Conservation (phyloP, 1,139 yeast genomes). For the Hansenula lynferdii region DNA sequence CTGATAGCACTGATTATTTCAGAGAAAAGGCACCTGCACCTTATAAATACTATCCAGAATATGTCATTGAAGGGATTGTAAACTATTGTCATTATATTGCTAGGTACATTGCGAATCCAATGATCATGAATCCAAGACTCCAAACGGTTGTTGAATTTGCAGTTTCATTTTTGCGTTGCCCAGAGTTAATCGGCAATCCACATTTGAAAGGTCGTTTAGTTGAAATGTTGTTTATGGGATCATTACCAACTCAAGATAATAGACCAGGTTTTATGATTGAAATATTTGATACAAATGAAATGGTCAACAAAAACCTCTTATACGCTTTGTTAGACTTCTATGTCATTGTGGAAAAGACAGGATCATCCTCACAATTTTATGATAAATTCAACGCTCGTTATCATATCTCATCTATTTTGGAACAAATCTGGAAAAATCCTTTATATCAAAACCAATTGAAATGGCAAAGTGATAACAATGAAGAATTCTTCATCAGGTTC, state of each 20-base stretch:
- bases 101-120: slow-evolving; percentile 54
- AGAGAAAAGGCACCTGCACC: slow-evolving; percentile 66
- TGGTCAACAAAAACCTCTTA: slow-evolving; percentile 62
- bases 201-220: slow-evolving; percentile 84
- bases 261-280: slow-evolving; percentile 70
- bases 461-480: slow-evolving; percentile 57
- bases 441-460: slow-evolving; percentile 64
- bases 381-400: slow-evolving; percentile 92
- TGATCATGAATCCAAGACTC: slow-evolving; percentile 48
- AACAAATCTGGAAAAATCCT: slow-evolving; percentile 76
- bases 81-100: slow-evolving; percentile 67
- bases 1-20: slow-evolving; percentile 67
- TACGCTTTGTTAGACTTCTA: slow-evolving; percentile 86
- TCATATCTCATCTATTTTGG: slow-evolving; percentile 78
- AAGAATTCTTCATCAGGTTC: slow-evolving; percentile 83
- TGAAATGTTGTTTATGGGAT: slow-evolving; percentile 75
- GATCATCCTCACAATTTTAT: slow-evolving; percentile 91
- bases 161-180: slow-evolving; percentile 73
- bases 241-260: slow-evolving; percentile 53
- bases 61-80: slow-evolving; percentile 76
- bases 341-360: slow-evolving; percentile 94
- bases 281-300: slow-evolving; percentile 56
- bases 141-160: slow-evolving; percentile 66
- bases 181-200: slow-evolving; percentile 85
- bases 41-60: slow-evolving; percentile 85